Base-by-base conservation (phyloP, 1,139 yeast genomes). In the Hyphopichia khmerensis region DNA sequence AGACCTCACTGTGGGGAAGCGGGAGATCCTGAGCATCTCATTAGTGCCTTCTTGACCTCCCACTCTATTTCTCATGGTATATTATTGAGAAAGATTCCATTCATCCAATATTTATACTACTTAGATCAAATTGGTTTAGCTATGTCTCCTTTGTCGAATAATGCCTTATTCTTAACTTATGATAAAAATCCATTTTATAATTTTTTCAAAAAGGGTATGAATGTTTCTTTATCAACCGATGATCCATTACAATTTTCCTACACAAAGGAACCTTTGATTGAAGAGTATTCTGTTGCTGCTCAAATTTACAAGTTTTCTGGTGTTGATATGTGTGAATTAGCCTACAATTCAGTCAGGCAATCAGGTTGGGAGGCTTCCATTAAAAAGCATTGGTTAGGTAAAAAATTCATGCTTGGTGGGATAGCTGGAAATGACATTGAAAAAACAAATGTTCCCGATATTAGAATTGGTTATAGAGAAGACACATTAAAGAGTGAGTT, bases 1-100 rank as follows among this genome's bases (percentile, higher is more conserved):
- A 80, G 99, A 56, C 99, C 99, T 2, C 99, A 95, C 62, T 88
- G 96, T 55, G 99, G 99, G 50, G 99, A 95, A 65, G 99, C 99
- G 5, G 99, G 99, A 42, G 98, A 95, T 57, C 97, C 99, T 1
- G 98, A 91, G 56, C 99, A 95, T 67, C 75, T 95, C 60, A 89
- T 91, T 36, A 79, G 93, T 43, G 95, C 99, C 1, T 95, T 87
- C 57, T 68, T 95, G 56, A 82, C 95, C 0, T 83, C 97, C 1
- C 95, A 93, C 57, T 88, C 95, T 41, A 95, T 93, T 48, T 88
- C 96, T 36, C 99, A 95, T 60, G 99, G 99, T 45, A 95, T 95
- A 47, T 66, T 91, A 46, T 73, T 95, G 55, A 80, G 99, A 64
- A 95, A 95, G 64, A 79, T 93, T 39, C 99, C 99, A 33, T 90